These are phyloP conservation scores for Podaxis sp. DNA, from an alignment of 768 basidiomycete genomes.

Conservation along the genomic window DNA sequence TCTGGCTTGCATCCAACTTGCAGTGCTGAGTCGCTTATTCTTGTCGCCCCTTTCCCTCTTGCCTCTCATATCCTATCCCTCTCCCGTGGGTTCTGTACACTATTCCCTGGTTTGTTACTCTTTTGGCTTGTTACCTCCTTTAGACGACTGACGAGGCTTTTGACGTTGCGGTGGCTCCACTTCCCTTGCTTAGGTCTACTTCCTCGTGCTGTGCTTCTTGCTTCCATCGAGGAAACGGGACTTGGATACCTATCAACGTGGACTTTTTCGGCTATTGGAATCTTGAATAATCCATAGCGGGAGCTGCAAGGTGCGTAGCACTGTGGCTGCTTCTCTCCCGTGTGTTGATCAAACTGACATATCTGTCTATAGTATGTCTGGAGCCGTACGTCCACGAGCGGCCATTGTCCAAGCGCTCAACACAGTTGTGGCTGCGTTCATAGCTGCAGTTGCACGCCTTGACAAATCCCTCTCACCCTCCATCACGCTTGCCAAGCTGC, in stretches of 20 bases:
- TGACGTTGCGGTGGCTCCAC: neutral
- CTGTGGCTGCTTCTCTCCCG: neutral
- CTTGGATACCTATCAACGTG: neutral
- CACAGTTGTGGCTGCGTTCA: constrained; percentile 40
- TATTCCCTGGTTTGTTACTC: neutral
- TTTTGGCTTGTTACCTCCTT: neutral
- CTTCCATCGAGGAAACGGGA: neutral
- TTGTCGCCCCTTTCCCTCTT: neutral
- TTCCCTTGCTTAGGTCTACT: neutral
- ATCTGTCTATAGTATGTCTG: neutral
- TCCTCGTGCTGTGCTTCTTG: neutral
- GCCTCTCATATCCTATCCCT: neutral
- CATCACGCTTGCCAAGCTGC: constrained; percentile 60
- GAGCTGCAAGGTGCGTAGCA: neutral
- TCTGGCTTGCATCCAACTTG: constrained; percentile 12
- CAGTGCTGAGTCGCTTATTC: neutral
- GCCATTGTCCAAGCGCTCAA: constrained; percentile 3
- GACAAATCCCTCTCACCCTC: constrained; percentile 76
- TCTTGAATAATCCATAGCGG: neutral
- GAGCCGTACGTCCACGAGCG: neutral
- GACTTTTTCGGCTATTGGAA: neutral
- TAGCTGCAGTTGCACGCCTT: constrained; percentile 61
- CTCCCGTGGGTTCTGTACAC: neutral
- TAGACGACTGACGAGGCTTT: neutral
- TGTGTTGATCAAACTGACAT: neutral